Base-by-base conservation (phyloP, 345 rosid species). In the Salix suchowensis region DNA sequence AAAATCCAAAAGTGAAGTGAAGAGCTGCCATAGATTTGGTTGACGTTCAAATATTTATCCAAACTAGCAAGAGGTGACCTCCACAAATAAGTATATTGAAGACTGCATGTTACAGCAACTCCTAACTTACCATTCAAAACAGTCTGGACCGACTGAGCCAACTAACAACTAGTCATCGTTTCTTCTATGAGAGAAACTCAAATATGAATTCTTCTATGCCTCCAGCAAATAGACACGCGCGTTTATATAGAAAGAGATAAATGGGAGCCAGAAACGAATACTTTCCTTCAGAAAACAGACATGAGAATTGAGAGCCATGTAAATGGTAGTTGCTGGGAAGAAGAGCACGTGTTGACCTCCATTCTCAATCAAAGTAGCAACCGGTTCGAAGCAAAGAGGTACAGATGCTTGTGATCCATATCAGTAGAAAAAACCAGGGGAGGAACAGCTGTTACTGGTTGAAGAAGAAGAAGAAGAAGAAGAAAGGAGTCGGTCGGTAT, bases 241-340 rank as follows among this genome's bases (percentile, higher is more conserved):
- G 11, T 23, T 23, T 58, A 58, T 58, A n/a, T 21, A 55, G 24
- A 58, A 23, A n/a, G 23, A n/a, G 4, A 10, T 9, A 40, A 40
- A 40, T 40, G 13, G 2, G 2, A 2, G 26, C 4, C 28, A 58
- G 28, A 23, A n/a, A 58, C 44, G 44, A 12, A 10, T 40, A 3
- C 12, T 1, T 3, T n/a, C 64, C 28, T 0, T 24, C 10, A n/a
- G 64, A 58, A 58, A 58, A 58, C 28, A 11, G 15, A 15, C 30
- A 19, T 12, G 65, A 10, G 13, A 26, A 24, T 30, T 32, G 68
- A 69, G 34, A 78, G 67, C 62, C 81, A 34, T 48, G 44, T 6
- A 2, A 18, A 76, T 80, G 82, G 76, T 70, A 69, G 74, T 6
- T 42, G 71, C 71, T 3, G 39, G 32, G 60, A 75, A 65, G 14